phyloP scores from a whole-genome alignment of 768 basidiomycete genomes.

The Boletus rufocinnamomeus region DNA sequence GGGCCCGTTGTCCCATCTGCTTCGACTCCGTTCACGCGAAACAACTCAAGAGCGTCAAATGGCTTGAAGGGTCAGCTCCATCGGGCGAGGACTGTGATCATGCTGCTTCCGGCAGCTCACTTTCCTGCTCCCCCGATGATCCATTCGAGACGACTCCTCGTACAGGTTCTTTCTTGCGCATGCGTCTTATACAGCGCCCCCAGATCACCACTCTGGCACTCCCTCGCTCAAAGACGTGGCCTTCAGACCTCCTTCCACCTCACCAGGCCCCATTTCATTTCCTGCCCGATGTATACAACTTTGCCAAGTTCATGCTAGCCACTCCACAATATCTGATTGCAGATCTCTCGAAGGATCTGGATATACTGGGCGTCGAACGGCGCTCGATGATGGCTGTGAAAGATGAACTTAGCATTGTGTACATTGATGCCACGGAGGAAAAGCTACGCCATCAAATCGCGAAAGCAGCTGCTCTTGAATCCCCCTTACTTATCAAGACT shows the following conservation, averaged over 20 bases:
- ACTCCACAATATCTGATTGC: slow-evolving; percentile 81
- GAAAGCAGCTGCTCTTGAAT: slow-evolving; percentile 76
- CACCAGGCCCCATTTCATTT: slow-evolving; percentile 97
- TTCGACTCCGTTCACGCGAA: slow-evolving; percentile 89
- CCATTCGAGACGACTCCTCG: slow-evolving; percentile 44
- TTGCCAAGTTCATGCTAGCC: slow-evolving; percentile 95
- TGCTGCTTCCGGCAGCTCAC: slow-evolving; percentile 39
- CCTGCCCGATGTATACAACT: slow-evolving; percentile 85
- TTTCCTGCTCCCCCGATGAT: slow-evolving; percentile 44
- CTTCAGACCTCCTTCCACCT: slow-evolving; percentile 86
- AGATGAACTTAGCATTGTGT: slow-evolving; percentile 77
- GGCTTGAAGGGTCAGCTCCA: slow-evolving; percentile 61
- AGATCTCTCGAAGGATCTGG: slow-evolving; percentile 72
- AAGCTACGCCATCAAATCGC: slow-evolving; percentile 80
- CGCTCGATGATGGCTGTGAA: slow-evolving; percentile 61
- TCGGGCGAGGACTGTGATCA: slow-evolving; percentile 33
- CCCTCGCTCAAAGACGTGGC: slow-evolving; percentile 91
- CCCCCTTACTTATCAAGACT: slow-evolving; percentile 58
- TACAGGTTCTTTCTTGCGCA: slow-evolving; percentile 63
- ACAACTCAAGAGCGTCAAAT: slow-evolving; percentile 92
- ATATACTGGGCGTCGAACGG: slow-evolving; percentile 71
- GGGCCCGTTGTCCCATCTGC: slow-evolving; percentile 94
- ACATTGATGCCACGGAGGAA: slow-evolving; percentile 75
- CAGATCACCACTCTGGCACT: slow-evolving; percentile 94
- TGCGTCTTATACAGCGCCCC: slow-evolving; percentile 91